phyloP scores from a whole-genome alignment of 495 filamentous ascomycete genomes.

The Daldinia caldariorum region DNA sequence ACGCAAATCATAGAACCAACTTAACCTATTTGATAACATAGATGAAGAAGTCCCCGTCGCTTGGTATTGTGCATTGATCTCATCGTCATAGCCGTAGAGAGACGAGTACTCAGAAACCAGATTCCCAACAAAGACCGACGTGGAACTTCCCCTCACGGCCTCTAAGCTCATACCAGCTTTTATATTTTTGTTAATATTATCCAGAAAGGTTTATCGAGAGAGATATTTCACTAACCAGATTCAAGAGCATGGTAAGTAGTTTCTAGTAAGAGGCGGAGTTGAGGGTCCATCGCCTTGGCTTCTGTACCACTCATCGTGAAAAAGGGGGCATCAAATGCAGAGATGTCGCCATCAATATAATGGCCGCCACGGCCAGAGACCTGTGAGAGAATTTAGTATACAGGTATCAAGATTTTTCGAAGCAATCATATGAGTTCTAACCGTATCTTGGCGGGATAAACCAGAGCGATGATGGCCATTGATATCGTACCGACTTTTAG shows the following conservation, averaged over 20 bases:
- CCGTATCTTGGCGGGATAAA: neutral
- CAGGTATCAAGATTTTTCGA: neutral
- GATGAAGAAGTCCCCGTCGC: slow-evolving; percentile 13
- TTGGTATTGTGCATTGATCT: neutral
- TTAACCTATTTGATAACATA: slow-evolving; percentile 57
- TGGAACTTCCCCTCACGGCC: neutral
- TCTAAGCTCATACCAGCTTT: neutral
- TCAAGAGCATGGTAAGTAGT: neutral
- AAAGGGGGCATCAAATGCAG: neutral
- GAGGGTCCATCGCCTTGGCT: slow-evolving; percentile 14
- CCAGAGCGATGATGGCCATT: neutral
- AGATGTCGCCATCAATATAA: neutral
- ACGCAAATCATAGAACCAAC: slow-evolving; percentile 39
- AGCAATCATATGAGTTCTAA: neutral
- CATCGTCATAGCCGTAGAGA: neutral
- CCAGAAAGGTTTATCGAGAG: neutral
- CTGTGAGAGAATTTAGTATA: neutral
- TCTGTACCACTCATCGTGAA: neutral
- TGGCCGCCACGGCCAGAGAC: neutral
- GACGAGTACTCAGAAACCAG: neutral
- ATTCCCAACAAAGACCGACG: neutral
- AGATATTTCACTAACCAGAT: neutral
- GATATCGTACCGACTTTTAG: neutral
- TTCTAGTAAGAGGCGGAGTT: neutral
- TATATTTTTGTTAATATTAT: neutral